Base-by-base conservation (phyloP, 306 rosid genomes). In the Canavalia gladiata region DNA sequence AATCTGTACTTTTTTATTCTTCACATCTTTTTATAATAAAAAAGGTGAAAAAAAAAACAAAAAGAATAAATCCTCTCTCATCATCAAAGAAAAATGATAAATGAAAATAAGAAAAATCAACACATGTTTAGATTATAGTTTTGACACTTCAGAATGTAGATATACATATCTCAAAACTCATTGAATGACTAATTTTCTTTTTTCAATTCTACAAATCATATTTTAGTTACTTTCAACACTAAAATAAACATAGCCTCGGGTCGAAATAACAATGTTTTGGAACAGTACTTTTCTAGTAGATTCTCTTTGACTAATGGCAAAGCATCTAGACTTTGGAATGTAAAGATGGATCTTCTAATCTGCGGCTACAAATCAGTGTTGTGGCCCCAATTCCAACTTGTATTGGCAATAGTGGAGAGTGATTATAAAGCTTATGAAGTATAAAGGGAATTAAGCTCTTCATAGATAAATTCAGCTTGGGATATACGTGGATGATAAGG, bases 401-500 rank as follows among this genome's bases (percentile, higher is more conserved):
- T 75, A 37, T 9, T 41, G 58, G 73, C 72, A 42, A 18, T 18
- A 18, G 80, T 63, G 81, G 66, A n/a, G 64, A 70, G 33, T 58
- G 70, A 30, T 43, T 30, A 75, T 43, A 85, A 69, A 83, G 84
- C 81, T 85, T 76, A 66, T 76, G 88, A 85, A 79, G 72, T 73
- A 28, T 86, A 87, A 73, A 66, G 69, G 81, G 82, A 74, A 18
- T 18, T 18, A 18, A 51, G 72, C 70, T 77, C 73, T 63, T 49
- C 43, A 70, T 41, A 80, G 76, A 81, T 83, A 87, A 81, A 85
- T 83, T 78, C 82, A 64, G 57, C 28, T 65, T 66, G 64, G 57
- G 54, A 71, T 73, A 56, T 35, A 66, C 83, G 87, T 90, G 91
- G 90, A 87, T 80, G 95, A 89, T 89, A 87, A 91, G 90, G 91